Base-by-base conservation (phyloP, 352 stramenopile species). In the Thalassiosira exigua region DNA sequence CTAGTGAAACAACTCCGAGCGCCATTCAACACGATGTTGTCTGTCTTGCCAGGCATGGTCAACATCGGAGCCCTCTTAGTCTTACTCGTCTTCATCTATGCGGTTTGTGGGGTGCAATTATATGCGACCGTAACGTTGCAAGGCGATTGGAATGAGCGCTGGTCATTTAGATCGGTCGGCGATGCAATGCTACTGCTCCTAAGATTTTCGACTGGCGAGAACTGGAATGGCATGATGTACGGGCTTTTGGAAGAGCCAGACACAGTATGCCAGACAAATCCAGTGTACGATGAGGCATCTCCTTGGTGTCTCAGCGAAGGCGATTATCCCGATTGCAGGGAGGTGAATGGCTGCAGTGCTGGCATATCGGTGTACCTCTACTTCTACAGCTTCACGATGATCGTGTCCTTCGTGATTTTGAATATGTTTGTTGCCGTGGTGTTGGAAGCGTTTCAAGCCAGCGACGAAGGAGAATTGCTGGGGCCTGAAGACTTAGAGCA, bases 341-440 rank as follows among this genome's bases (percentile, higher is more conserved):
- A 74, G 21, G 54, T 90, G 24, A 88, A 86, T 69, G 94, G 94
- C 2, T 97, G 95, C 64, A 64, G 72, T 14, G 79, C 65, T 42
- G 71, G 69, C 11, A 22, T 51, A 3, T 83, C 68, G 21, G 71
- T 62, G 2, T 77, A 68, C 24, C 0, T 83, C 1, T 87, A 77
- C 52, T 87, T 87, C 46, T 87, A 86, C 52, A 85, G 85, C 2
- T 98, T 98, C 69, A 97, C 94, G 12, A 66, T 98, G 59, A 86
- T 98, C n/a, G 89, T 98, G 32, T 97, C 91, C 11, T 98, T 96
- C 66, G 90, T 98, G 11, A 94, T 97, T 80, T 88, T 98, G 22
- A 98, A 98, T 67, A 84, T 98, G 53, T 98, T 96, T 50, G 97
- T 98, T 27, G 95, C 94, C 27, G 93, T 98, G 27, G 96, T 98